These are phyloP conservation scores for Citrullus colocynthis DNA, from an alignment of 306 rosid genomes.

Conservation along the genomic window DNA sequence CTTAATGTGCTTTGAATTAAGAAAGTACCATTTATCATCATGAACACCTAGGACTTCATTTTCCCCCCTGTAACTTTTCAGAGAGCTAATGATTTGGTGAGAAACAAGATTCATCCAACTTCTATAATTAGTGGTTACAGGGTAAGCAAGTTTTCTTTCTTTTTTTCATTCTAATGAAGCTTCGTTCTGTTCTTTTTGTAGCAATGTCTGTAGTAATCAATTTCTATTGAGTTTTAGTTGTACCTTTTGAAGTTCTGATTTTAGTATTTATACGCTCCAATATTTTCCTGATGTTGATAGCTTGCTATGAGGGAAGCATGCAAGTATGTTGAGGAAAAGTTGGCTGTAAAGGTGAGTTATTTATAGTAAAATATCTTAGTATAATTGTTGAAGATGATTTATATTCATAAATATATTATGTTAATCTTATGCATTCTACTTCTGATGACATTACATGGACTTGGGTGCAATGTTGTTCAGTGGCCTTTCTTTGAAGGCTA, in stretches of 20 bases:
- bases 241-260: background rate
- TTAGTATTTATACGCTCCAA: background rate
- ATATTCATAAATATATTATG: background rate
- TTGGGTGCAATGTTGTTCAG: background rate
- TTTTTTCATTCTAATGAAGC: background rate
- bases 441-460: background rate
- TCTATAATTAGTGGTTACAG: slow-evolving; percentile 95
- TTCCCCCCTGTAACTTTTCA: slow-evolving; percentile 16
- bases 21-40: slow-evolving; percentile 3
- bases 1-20: background rate
- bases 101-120: slow-evolving; percentile 93
- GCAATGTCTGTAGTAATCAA: background rate
- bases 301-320: slow-evolving; percentile 99
- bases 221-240: background rate
- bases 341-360: slow-evolving; percentile 56
- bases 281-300: slow-evolving; percentile 24
- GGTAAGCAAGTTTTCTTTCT: slow-evolving; percentile 22
- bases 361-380: background rate
- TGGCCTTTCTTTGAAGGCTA: background rate
- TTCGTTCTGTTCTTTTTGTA: background rate
- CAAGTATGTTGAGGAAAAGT: slow-evolving; percentile 75
- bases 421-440: background rate
- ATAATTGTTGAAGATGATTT: slow-evolving; percentile 1
- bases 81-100: slow-evolving; percentile 94
- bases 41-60: background rate